These are phyloP conservation scores for Passalora sequoiae DNA, from an alignment of 2,329 filamentous ascomycete genomes.

Conservation along the genomic window DNA sequence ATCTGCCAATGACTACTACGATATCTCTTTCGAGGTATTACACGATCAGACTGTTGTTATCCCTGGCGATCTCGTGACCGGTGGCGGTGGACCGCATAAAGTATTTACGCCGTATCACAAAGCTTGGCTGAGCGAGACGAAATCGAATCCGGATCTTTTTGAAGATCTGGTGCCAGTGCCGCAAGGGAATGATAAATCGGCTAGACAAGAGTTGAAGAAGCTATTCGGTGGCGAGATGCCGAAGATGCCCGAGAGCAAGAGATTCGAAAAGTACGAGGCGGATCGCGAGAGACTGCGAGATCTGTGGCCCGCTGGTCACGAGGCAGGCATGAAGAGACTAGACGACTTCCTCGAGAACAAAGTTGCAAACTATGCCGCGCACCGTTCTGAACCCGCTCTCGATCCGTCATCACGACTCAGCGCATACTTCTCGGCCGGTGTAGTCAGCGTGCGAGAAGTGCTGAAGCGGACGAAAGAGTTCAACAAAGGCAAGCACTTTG, in stretches of 20 bases:
- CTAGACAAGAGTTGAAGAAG: conserved; percentile 46
- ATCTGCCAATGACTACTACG: conserved; percentile 26
- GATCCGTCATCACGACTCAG: conserved; percentile 41
- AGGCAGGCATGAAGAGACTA: conserved; percentile 40
- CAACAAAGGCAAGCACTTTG: conserved; percentile 44
- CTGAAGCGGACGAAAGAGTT: conserved; percentile 39
- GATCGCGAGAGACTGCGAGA: conserved; percentile 37
- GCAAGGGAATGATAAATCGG: conserved; percentile 39
- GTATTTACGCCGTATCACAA: conserved; percentile 50
- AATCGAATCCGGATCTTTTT: conserved; percentile 40
- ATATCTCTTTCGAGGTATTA: conserved; percentile 40
- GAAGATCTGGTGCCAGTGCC: conserved; percentile 39
- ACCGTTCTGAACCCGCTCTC: conserved; percentile 40
- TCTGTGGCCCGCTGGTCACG: conserved; percentile 44
- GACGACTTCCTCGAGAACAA: conserved; percentile 39
- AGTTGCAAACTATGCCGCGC: conserved; percentile 37
- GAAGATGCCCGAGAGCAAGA: conserved; percentile 37
- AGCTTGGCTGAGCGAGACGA: conserved; percentile 43
- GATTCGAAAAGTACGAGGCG: conserved; percentile 38
- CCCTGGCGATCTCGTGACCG: conserved; percentile 41
- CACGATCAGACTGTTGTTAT: conserved; percentile 49
- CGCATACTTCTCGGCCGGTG: conserved; percentile 44
- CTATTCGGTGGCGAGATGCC: conserved; percentile 54
- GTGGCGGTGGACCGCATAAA: conserved; percentile 45
- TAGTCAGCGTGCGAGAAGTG: conserved; percentile 44